These are phyloP conservation scores for Arabidopsis suecica DNA, from an alignment of 345 rosid genomes.

Conservation along the genomic window DNA sequence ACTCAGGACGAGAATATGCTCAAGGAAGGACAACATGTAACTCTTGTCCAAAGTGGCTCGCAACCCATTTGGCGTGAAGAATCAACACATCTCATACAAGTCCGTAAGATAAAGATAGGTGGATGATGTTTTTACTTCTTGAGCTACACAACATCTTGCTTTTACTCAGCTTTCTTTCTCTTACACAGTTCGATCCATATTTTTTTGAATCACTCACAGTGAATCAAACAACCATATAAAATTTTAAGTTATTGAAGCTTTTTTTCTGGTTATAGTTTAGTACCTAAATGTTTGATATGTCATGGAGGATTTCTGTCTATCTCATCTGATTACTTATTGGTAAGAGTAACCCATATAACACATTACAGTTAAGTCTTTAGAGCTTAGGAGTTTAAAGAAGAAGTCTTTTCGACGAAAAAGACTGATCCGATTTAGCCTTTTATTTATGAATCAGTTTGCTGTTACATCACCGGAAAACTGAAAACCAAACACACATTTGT, in stretches of 20 bases:
- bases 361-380: not conserved
- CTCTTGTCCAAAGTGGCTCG: constrained; percentile 94
- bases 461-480: constrained; percentile 39
- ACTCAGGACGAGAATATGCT: constrained; percentile 69
- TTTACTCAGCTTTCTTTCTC: constrained; percentile 14
- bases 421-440: constrained; percentile 35
- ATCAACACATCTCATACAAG: constrained; percentile 95
- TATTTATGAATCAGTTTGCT: constrained; percentile 46
- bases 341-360: constrained; percentile 14
- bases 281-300: constrained; percentile 1
- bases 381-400: not conserved
- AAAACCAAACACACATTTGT: constrained; percentile 40
- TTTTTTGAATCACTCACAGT: constrained; percentile 25
- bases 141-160: constrained; percentile 12
- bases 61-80: constrained; percentile 96
- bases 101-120: constrained; percentile 74
- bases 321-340: constrained; percentile 6
- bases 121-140: constrained; percentile 43
- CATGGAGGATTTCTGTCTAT: constrained; percentile 4
- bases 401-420: constrained; percentile 36
- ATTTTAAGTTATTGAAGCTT: constrained; percentile 28
- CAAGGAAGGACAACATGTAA: constrained; percentile 70
- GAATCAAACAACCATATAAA: constrained; percentile 31
- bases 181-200: constrained; percentile 25
- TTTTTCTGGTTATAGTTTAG: constrained; percentile 22